phyloP scores from a whole-genome alignment of 192 early-diverging fungal genomes.

The Powellomyces hirtus region DNA sequence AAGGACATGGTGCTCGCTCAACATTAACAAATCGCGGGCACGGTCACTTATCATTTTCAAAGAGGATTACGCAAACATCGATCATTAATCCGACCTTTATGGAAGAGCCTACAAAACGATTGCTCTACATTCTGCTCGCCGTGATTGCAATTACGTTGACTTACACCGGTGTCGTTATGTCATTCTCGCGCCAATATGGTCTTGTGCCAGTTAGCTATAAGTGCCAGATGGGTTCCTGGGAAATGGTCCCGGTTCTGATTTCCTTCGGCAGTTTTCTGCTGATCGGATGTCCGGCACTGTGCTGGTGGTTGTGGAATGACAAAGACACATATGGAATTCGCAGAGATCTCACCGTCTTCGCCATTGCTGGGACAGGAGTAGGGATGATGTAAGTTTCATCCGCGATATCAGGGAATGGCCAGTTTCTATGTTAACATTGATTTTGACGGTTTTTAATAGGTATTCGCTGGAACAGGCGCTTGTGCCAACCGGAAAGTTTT shows the following conservation, averaged over 20 bases:
- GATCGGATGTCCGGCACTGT: conserved; percentile 21
- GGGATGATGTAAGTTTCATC: conserved; percentile 20
- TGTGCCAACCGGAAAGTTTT: conserved; percentile 12
- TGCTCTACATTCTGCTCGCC: conserved; percentile 6
- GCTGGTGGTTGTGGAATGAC: conserved; percentile 23
- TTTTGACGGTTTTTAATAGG: background rate
- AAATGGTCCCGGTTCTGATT: conserved; percentile 15
- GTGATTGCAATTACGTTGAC: background rate
- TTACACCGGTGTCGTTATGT: conserved; percentile 3
- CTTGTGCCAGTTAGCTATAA: background rate
- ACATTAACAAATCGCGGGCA: too few species aligned
- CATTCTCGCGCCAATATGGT: background rate
- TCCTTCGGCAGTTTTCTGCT: conserved; percentile 7
- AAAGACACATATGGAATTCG: conserved; percentile 35
- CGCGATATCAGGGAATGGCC: background rate
- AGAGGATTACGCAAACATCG: background rate
- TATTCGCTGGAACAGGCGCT: conserved; percentile 14
- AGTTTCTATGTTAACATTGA: background rate
- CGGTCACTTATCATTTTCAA: background rate
- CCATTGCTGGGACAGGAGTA: conserved; percentile 8
- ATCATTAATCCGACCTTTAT: background rate
- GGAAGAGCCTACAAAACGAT: conserved; percentile 1
- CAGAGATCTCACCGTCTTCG: conserved; percentile 17
- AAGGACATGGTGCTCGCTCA: too few species aligned
- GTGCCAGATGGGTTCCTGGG: conserved; percentile 22